phyloP scores from a whole-genome alignment of 495 filamentous ascomycete genomes.

The Hypoxylon trugodes region DNA sequence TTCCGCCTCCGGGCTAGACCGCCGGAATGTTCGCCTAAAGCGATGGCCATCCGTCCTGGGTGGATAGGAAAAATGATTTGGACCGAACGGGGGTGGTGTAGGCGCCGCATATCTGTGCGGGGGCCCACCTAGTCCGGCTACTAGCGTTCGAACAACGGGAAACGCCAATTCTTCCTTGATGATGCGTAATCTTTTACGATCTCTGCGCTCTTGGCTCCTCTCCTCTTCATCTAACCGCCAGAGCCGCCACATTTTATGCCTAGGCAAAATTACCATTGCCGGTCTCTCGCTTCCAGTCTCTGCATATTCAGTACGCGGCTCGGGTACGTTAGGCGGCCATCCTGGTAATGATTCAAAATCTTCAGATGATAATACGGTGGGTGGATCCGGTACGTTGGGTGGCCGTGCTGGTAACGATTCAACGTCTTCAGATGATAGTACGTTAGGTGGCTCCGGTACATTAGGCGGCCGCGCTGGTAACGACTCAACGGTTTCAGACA shows the following conservation, averaged over 20 bases:
- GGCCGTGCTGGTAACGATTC: too few relatives aligned
- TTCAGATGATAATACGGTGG: not conserved
- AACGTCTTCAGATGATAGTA: too few relatives aligned
- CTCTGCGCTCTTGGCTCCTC: not conserved
- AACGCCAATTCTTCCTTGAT: not conserved
- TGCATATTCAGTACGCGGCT: not conserved
- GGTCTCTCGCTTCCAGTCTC: not conserved
- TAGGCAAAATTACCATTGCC: not conserved
- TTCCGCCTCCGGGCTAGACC: not conserved
- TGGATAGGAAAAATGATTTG: not conserved
- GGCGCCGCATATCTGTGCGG: not conserved
- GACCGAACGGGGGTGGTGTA: not conserved
- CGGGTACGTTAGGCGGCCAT: not conserved
- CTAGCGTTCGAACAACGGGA: not conserved
- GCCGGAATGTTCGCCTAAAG: not conserved
- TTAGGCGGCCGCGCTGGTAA: too few relatives aligned
- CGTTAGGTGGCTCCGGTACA: too few relatives aligned
- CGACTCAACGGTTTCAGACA: too few relatives aligned
- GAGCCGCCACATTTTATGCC: not conserved
- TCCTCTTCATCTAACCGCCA: not conserved
- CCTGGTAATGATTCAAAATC: not conserved
- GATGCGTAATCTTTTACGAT: not conserved
- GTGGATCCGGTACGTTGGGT: too few relatives aligned
- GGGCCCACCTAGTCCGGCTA: not conserved
- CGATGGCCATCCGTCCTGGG: not conserved